phyloP scores from a whole-genome alignment of 1,284 basidiomycete species.

The Athelia psychrophila region DNA sequence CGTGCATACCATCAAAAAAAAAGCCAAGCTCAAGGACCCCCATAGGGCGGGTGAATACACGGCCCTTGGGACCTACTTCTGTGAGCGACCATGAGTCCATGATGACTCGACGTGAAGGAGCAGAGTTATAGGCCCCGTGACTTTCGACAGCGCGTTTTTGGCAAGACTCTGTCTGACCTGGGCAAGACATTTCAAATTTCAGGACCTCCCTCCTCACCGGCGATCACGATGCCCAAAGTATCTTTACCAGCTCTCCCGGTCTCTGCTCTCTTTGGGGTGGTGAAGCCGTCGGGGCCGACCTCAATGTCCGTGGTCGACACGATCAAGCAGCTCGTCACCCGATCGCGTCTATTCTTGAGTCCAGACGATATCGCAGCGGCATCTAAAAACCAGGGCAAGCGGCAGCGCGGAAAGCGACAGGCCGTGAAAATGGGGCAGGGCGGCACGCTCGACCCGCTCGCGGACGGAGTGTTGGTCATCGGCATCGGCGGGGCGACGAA shows the following conservation, averaged over 20 bases:
- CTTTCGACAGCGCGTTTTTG: neutral
- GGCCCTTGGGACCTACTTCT: neutral
- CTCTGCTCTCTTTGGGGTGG: conserved; percentile 80
- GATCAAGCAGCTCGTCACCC: conserved; percentile 77
- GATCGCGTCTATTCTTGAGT: conserved; percentile 80
- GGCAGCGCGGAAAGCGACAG: conserved; percentile 34
- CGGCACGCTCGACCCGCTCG: conserved; percentile 95
- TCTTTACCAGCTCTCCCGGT: conserved; percentile 53
- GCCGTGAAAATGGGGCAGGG: conserved; percentile 86
- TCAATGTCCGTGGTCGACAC: conserved; percentile 92
- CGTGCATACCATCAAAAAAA: conserved; percentile 34
- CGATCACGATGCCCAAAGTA: conserved; percentile 61
- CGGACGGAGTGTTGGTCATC: conserved; percentile 94
- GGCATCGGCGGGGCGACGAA: conserved; percentile 93
- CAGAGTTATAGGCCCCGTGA: neutral
- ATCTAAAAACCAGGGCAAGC: conserved; percentile 33
- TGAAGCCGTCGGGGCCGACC: conserved; percentile 85
- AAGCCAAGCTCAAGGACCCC: conserved; percentile 41
- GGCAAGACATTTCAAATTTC: neutral
- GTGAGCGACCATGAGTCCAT: neutral
- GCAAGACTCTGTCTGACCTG: no score
- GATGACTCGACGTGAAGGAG: neutral
- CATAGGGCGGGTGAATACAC: conserved; percentile 34
- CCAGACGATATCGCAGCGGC: conserved; percentile 47
- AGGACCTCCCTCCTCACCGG: neutral